These are phyloP conservation scores for Aspergillus sp. DNA, from an alignment of 2,329 filamentous ascomycete species.

Conservation along the genomic window DNA sequence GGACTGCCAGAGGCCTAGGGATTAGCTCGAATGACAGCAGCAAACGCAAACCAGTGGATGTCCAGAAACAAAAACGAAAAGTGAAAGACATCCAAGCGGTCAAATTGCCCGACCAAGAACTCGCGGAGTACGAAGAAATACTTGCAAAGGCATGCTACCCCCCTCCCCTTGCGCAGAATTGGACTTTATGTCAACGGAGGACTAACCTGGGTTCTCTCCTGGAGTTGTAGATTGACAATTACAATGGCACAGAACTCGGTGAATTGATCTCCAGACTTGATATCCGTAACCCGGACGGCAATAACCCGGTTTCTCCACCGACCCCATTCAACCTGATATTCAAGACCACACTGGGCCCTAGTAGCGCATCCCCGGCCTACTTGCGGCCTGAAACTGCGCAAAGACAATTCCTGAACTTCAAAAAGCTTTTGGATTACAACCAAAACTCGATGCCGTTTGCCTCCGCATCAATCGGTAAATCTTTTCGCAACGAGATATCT, in stretches of 20 bases:
- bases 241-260: constrained; percentile 80
- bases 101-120: neutral
- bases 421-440: constrained; percentile 95
- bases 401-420: constrained; percentile 96
- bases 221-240: constrained; percentile 84
- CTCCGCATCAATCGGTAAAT: constrained; percentile 95
- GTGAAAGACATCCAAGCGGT: neutral
- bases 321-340: constrained; percentile 99
- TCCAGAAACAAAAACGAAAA: neutral
- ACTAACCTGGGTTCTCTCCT: neutral
- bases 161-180: neutral
- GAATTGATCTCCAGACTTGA: constrained; percentile 87
- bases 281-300: constrained; percentile 82
- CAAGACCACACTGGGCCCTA: constrained; percentile 89
- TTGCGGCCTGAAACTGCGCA: constrained; percentile 94
- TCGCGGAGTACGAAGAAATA: neutral
- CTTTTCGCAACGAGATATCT: constrained; percentile 97
- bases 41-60: neutral
- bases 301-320: constrained; percentile 72
- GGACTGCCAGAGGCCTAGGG: neutral
- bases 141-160: neutral
- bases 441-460: constrained; percentile 94
- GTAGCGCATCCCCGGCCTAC: constrained; percentile 80
- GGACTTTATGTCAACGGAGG: neutral
- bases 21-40: neutral